Percentiles rank a stretch among this genome's conserved stretches.
phyloP scores from a whole-genome alignment of 495 filamentous ascomycete species.

The Hapsidospora chrysogenum region DNA sequence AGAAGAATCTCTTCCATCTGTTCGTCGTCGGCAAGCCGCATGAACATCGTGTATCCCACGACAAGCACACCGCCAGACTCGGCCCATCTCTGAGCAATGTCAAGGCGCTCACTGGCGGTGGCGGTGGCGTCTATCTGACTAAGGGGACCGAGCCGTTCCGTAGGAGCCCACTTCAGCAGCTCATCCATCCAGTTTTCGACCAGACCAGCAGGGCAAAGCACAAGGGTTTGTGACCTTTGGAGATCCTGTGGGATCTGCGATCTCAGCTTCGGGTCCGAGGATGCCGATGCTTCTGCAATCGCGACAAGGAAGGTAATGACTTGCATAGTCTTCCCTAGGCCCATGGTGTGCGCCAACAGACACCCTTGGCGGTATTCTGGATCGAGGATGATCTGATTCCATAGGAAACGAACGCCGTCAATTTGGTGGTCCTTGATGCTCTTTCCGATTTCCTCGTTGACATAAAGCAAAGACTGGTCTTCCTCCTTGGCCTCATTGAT shows the following conservation, averaged over 20 bases:
- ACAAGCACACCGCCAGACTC: constrained; percentile 54
- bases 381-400: constrained; percentile 54
- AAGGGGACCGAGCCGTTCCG: constrained; percentile 31
- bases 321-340: constrained; percentile 88
- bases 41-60: constrained; percentile 55
- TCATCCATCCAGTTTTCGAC: constrained; percentile 77
- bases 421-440: constrained; percentile 41
- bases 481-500: constrained; percentile 56
- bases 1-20: constrained; percentile 25
- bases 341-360: constrained; percentile 84
- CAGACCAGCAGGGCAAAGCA: constrained; percentile 61
- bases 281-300: constrained; percentile 46
- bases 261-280: constrained; percentile 33
- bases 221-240: constrained; percentile 42
- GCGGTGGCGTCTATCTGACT: constrained; percentile 20
- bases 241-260: constrained; percentile 52
- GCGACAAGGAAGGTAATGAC: constrained; percentile 64
- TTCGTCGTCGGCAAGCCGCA: constrained; percentile 12
- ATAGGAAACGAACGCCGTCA: constrained; percentile 72
- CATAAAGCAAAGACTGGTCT: constrained; percentile 30
- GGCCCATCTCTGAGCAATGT: constrained; percentile 40
- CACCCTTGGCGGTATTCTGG: constrained; percentile 48
- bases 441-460: constrained; percentile 27
- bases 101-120: constrained; percentile 15
- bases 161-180: constrained; percentile 48